Evolutionary conservation across 805 yeast species (phyloP), one percentile per base, ranked within the genome.

Genomic region (Metschnikowia peoriensis): DNA sequence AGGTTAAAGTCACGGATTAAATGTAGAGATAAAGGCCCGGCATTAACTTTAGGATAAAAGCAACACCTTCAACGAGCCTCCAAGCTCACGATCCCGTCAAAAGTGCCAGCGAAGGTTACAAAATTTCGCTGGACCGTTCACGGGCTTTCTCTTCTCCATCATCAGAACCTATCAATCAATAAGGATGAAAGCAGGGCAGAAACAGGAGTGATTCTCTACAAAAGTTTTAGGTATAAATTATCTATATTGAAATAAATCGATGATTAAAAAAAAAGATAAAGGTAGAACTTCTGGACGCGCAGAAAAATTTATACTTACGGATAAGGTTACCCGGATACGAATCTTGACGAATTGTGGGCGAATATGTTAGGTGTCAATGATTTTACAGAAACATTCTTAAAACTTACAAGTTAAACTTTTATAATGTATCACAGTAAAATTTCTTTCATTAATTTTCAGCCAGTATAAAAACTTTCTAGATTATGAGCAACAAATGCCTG

Each of bases 171-270:
- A 49, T 16, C 22, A 52, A 44, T 52, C 63, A 60, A 60, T 37
- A 50, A 48, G 55, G 53, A 53, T 57, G 62, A 58, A 53, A 41
- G 41, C 53, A 60, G 63, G 61, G 63, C 63, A 60, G 63, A 60
- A 60, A 55, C 59, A 51, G 63, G 63, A 60, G 63, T 56, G 57
- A 7, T n/a, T 48, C 29, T 29, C 45, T 42, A 42, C 45, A 42
- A n/a, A 22, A 16, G 16, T 45, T 38, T 46, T 44, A 35, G 9
- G 42, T 17, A 37, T 34, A 10, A 29, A n/a, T 41, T 22, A 44
- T 42, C 28, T 42, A 15, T 42, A 42, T 42, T 42, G 29, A 42
- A 42, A 42, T 42, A 42, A 29, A 17, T 42, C n/a, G 35, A 8
- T 32, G 22, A 17, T 7, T 42, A 28, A 6, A 28, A 1, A n/a